Percentiles rank a stretch among this genome's conserved stretches.
Conservation (phyloP, 176 grass and related monocot species). For the Alopecurus myosuroides region DNA sequence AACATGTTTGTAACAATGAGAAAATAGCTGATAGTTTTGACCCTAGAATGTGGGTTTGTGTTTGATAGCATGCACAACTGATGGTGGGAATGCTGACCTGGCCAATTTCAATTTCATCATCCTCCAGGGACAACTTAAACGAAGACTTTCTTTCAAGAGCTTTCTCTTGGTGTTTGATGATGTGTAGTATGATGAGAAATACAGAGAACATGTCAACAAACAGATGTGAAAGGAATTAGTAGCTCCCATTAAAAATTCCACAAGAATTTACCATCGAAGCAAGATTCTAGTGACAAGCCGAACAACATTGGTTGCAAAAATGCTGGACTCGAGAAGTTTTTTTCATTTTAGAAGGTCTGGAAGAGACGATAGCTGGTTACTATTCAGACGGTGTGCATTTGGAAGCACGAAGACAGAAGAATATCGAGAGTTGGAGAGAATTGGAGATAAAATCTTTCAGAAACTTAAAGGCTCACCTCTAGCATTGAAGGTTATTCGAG, state of each 20-base stretch:
- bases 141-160: no score
- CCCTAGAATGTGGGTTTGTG: conserved; percentile 30
- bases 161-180: conserved; percentile 36
- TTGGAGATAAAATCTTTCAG: conserved; percentile 10
- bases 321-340: neutral
- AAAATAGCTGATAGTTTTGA: neutral
- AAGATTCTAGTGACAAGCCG: no score
- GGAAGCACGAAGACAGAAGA: neutral
- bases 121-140: conserved; percentile 19
- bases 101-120: neutral
- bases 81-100: neutral
- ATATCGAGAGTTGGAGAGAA: neutral
- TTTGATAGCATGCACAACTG: neutral
- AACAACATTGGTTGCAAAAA: conserved; percentile 12
- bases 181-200: conserved; percentile 33
- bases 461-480: conserved; percentile 23
- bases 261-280: no score
- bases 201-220: conserved; percentile 5
- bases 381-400: no score
- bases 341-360: conserved; percentile 9
- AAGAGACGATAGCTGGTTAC: neutral
- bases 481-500: conserved; percentile 5
- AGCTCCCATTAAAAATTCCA: neutral
- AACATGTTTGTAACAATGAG: conserved; percentile 13
- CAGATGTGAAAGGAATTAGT: neutral